phyloP scores from a whole-genome alignment of 176 grass and related monocot species.

The Tuctoria greenei region DNA sequence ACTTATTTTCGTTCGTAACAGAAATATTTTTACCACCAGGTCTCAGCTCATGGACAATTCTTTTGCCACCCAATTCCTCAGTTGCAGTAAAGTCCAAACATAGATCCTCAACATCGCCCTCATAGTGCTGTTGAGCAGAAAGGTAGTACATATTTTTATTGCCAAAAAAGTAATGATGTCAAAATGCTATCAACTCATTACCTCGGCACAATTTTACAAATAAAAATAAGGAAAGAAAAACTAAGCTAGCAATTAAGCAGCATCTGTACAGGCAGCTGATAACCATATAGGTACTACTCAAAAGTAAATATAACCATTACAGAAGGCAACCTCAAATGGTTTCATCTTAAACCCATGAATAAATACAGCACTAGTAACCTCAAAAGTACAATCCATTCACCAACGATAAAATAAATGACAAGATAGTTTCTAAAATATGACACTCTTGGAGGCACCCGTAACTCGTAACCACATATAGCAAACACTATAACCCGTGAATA shows the following conservation, averaged over 20 bases:
- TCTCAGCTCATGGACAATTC: slow-evolving; percentile 87
- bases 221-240: background rate
- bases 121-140: slow-evolving; percentile 71
- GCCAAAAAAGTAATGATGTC: background rate
- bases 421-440: slow-evolving; percentile 21
- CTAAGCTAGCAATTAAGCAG: slow-evolving; percentile 18
- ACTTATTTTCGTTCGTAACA: slow-evolving; percentile 89
- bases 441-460: background rate
- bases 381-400: slow-evolving; percentile 24
- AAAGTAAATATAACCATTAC: background rate
- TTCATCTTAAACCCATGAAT: background rate
- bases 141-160: slow-evolving; percentile 13
- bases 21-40: slow-evolving; percentile 88
- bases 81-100: slow-evolving; percentile 95
- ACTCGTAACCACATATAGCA: background rate
- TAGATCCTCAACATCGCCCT: slow-evolving; percentile 78
- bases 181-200: background rate
- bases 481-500: background rate
- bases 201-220: background rate
- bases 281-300: background rate
- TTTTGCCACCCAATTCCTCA: slow-evolving; percentile 82
- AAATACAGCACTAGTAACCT: slow-evolving; percentile 19
- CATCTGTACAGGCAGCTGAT: background rate
- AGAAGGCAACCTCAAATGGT: background rate
- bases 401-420: slow-evolving; percentile 4